Conservation (phyloP, 2,329 filamentous ascomycete genomes). For the Aspergillus proliferans region DNA sequence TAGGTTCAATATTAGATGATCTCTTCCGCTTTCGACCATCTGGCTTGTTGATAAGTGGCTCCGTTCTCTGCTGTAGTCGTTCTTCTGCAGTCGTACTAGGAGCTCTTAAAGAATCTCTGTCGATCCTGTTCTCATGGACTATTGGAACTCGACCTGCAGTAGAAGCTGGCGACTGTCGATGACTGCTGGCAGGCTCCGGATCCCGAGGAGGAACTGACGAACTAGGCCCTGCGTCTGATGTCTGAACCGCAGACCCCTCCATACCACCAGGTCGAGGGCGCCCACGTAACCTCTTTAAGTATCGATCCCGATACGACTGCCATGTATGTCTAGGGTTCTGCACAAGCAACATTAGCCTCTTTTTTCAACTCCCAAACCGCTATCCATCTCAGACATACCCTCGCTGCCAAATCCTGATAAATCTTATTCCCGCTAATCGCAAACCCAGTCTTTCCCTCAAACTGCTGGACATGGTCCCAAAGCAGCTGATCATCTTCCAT, state of each 20-base stretch:
- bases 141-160: background rate
- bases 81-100: background rate
- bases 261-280: slow-evolving; percentile 28
- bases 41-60: background rate
- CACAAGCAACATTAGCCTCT: background rate
- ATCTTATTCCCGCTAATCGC: slow-evolving; percentile 37
- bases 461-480: slow-evolving; percentile 39
- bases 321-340: slow-evolving; percentile 42
- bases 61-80: background rate
- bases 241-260: background rate
- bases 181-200: background rate
- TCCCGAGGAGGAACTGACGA: background rate
- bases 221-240: background rate
- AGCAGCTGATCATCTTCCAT: slow-evolving; percentile 41
- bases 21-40: background rate
- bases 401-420: slow-evolving; percentile 34
- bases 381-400: background rate
- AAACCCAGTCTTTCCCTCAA: slow-evolving; percentile 25
- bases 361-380: background rate
- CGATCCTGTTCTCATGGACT: background rate
- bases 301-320: slow-evolving; percentile 47
- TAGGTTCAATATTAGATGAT: background rate
- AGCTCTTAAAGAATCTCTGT: background rate
- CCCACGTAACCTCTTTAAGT: slow-evolving; percentile 35
- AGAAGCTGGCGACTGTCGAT: background rate